A percentile compares a stretch with the other conserved stretches of the same genome.
Evolutionary conservation across 345 rosid genomes (phyloP).

Genomic region (Brassica juncea): DNA sequence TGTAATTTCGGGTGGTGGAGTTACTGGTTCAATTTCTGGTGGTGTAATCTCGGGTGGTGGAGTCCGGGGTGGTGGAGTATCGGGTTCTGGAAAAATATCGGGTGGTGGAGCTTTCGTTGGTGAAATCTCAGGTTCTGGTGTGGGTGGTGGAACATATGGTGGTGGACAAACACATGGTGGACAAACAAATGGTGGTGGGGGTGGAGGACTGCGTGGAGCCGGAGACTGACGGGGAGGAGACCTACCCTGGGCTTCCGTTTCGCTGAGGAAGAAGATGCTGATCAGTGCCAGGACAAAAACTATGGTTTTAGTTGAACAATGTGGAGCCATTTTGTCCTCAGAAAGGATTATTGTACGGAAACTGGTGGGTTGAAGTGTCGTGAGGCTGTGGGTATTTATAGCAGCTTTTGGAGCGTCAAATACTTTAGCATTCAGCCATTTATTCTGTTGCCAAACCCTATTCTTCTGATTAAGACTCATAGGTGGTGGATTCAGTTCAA

Average conservation of each 20-base stretch:
- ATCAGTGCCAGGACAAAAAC: slow-evolving; percentile 3
- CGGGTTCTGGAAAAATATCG: background rate
- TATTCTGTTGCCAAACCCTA: slow-evolving; percentile 6
- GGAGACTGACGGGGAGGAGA: background rate
- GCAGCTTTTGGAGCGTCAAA: slow-evolving; percentile 2
- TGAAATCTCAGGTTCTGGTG: background rate
- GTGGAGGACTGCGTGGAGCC: background rate
- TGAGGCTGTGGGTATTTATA: slow-evolving; percentile 19
- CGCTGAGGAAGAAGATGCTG: slow-evolving; percentile 9
- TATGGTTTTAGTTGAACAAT: slow-evolving; percentile 2
- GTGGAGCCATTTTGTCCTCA: slow-evolving; percentile 19
- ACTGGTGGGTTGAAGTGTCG: background rate
- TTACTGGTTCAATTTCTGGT: background rate
- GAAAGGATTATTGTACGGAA: background rate
- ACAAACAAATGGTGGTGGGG: background rate
- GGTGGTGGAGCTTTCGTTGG: background rate
- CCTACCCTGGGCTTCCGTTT: background rate
- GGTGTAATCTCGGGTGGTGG: background rate
- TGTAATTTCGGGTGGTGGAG: background rate
- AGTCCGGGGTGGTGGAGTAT: too few relatives aligned
- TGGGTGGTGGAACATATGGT: background rate
- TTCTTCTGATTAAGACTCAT: background rate
- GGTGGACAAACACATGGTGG: slow-evolving; percentile 15
- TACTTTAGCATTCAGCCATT: background rate
- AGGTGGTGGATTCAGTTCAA: background rate